Evolutionary conservation across 2,329 filamentous ascomycete species (phyloP), one percentile per base, ranked within the genome.

Genomic region (Mycosphaerella sp.): DNA sequence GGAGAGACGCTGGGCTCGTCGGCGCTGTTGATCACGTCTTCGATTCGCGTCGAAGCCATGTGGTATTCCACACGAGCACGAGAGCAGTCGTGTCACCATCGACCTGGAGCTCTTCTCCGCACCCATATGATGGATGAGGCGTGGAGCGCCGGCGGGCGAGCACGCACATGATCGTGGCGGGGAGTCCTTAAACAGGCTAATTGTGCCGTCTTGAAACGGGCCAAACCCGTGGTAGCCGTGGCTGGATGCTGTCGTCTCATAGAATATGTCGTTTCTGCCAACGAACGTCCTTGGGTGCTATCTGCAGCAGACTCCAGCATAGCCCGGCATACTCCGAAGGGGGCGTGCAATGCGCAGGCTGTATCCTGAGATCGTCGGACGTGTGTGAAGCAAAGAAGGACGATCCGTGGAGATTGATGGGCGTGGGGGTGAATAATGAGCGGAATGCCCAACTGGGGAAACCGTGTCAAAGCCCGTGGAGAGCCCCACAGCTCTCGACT

Each of bases 31-130:
- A 45, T 37, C 17, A 50, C 43, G 37, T 54, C 49, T 7, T 47
- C 44, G 13, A 36, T 45, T 35, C 44, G 44, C 16, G 54, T 55
- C 18, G 27, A 39, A 17, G 57, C 52, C 54, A 57, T 57, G 18
- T 28, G 9, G n/a, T 14, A 13, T 32, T 9, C 14, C 14, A 40
- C 13, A n/a, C 7, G 10, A 14, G 9, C 6, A 25, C 1, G 21
- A 25, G 21, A 25, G 17, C 40, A 32, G 42, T 37, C 6, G 8
- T n/a, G 16, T 21, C 14, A 35, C 14, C 39, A 12, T 9, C 17
- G 30, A 46, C 14, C 27, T 44, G 43, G 32, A 14, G 36, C 41
- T 45, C 21, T 53, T 55, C 49, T 52, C 45, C 49, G 49, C 53
- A 55, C 21, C 39, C 34, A 43, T 14, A 41, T 53, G 34, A 17